Evolutionary conservation across 352 stramenopile species (phyloP), one percentile per base, ranked within the genome.

Genomic region (Globisporangium nagaii): DNA sequence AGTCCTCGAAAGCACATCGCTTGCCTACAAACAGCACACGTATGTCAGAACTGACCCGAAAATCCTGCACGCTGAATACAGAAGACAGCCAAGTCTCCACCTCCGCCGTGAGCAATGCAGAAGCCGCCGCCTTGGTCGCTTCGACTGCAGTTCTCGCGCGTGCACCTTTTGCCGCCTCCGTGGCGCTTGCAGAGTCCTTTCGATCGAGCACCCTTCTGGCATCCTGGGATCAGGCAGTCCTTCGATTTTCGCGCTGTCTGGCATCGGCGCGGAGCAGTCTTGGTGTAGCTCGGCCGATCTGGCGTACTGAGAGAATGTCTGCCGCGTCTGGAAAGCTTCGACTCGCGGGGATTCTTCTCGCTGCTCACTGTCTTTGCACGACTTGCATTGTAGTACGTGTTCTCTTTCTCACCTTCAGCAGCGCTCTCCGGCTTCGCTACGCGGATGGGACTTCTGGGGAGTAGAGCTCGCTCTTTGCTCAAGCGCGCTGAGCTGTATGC

Each of bases 71-170:
- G 20, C 7, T 35, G 7, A 11, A 57, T 3, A 20, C 13, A n/a
- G 1, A 10, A 11, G 45, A 20, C 2, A 63, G 32, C 30, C 13
- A 4, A 6, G 1, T 37, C 17, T 41, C 52, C 61, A 73, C 82
- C 84, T 71, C 83, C 84, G 15, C 84, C 84, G 28, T 95, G 84
- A 3, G 69, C 71, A 41, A 95, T 95, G 40, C 84, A 95, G 30
- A 75, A 87, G 0, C 84, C 84, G 17, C 84, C 84, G n/a, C 84
- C 84, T 78, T 95, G 84, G 25, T 95, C 84, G 36, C 84, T 93
- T 24, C 82, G 80, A 4, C 48, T 53, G 49, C 84, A 95, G 8
- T 63, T 71, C 17, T 40, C 35, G 32, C 76, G 24, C 7, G 70
- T 83, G 62, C 84, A 95, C 27, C 85, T 68, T 44, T 93, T 95